A percentile compares a stretch with the other conserved stretches of the same genome.
Conservation (phyloP, 2,329 filamentous ascomycete species). For the Colletotrichum sidae region DNA sequence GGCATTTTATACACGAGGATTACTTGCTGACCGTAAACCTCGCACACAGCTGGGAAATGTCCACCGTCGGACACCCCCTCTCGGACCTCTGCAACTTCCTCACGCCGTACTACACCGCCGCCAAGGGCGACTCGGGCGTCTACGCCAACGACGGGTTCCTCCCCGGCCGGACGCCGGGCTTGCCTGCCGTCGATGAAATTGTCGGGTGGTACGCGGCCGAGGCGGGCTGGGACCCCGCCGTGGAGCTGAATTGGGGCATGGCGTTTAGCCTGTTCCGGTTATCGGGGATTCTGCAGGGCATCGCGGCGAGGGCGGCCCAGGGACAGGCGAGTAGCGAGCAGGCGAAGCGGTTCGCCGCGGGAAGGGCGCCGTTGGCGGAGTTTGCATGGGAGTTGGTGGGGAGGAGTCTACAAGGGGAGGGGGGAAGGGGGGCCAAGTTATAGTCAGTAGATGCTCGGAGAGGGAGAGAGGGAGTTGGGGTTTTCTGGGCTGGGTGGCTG, state of each 20-base stretch:
- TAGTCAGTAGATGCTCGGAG: constrained; percentile 11
- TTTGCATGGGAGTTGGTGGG: constrained; percentile 80
- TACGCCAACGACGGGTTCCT: constrained; percentile 64
- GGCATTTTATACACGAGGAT: background rate
- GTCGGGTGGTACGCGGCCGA: constrained; percentile 56
- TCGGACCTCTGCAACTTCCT: constrained; percentile 87
- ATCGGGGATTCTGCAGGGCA: constrained; percentile 82
- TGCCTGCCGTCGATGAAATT: constrained; percentile 59
- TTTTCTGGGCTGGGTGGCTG: too few species aligned
- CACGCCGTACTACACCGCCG: constrained; percentile 54
- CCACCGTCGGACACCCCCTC: constrained; percentile 94
- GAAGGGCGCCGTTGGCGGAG: constrained; percentile 79
- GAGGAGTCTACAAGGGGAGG: constrained; percentile 45
- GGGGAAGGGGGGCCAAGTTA: constrained; percentile 45
- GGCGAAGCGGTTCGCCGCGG: constrained; percentile 77
- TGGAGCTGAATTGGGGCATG: constrained; percentile 70
- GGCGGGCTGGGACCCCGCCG: constrained; percentile 76
- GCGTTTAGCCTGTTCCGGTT: constrained; percentile 72
- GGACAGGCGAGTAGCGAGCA: constrained; percentile 90
- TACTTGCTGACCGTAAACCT: background rate
- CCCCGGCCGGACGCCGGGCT: constrained; percentile 72
- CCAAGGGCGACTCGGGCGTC: constrained; percentile 43
- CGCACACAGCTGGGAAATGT: constrained; percentile 87
- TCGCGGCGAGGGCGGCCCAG: constrained; percentile 86
- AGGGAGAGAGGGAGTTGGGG: too few species aligned